These are phyloP conservation scores for Tuber indicum DNA, from an alignment of 495 filamentous ascomycete species.

Conservation along the genomic window DNA sequence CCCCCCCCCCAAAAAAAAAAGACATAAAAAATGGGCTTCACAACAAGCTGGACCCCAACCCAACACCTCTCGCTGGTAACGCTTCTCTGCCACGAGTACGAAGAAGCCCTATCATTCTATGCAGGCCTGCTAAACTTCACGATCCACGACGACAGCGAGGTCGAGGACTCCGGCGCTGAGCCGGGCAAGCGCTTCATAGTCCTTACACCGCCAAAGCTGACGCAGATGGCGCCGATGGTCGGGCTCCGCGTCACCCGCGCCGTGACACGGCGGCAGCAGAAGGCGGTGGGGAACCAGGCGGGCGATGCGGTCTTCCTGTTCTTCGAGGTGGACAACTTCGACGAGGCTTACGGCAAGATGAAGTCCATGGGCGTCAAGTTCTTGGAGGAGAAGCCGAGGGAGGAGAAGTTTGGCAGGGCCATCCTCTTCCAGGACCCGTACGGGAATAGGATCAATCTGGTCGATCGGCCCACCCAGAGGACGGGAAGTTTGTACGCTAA, in stretches of 20 bases:
- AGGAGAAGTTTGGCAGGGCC: slow-evolving; percentile 21
- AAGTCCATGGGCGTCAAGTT: slow-evolving; percentile 17
- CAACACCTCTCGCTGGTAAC: slow-evolving; percentile 24
- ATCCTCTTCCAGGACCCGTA: slow-evolving; percentile 18
- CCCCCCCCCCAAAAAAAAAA: not conserved
- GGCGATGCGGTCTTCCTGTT: slow-evolving; percentile 21
- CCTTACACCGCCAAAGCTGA: slow-evolving; percentile 20
- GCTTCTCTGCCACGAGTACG: slow-evolving; percentile 23
- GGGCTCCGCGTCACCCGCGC: slow-evolving; percentile 17
- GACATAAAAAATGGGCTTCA: slow-evolving; percentile 10
- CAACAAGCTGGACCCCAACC: slow-evolving; percentile 19
- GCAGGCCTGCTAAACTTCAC: slow-evolving; percentile 26
- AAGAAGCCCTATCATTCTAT: slow-evolving; percentile 23
- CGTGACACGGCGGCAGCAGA: slow-evolving; percentile 6
- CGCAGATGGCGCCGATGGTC: slow-evolving; percentile 16
- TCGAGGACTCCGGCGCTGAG: slow-evolving; percentile 3
- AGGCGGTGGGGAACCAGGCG: slow-evolving; percentile 19
- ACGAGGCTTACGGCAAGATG: slow-evolving; percentile 21
- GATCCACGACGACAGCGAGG: slow-evolving; percentile 16
- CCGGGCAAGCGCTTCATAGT: slow-evolving; percentile 19
- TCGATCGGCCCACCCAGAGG: slow-evolving; percentile 17
- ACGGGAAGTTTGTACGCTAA: slow-evolving; percentile 25
- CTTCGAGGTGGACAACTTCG: slow-evolving; percentile 25
- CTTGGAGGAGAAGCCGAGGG: slow-evolving; percentile 15
- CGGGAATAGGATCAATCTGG: slow-evolving; percentile 21